These are phyloP conservation scores for Barnettozyma sp. DNA, from an alignment of 805 yeast species.

Conservation along the genomic window DNA sequence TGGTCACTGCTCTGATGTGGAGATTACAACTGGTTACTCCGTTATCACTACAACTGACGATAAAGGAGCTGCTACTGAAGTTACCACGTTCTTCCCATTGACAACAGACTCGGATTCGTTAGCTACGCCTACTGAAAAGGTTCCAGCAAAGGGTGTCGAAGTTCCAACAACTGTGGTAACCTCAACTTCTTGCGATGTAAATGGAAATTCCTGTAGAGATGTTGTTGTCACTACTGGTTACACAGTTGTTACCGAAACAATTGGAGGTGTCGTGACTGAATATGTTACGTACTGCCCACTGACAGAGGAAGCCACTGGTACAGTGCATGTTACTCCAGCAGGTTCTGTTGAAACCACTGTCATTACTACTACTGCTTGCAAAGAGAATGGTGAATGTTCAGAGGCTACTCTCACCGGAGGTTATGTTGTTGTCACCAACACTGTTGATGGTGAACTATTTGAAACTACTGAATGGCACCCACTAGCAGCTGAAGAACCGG, in stretches of 20 bases:
- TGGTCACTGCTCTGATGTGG: conserved; percentile 1
- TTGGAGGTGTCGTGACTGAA: conserved; percentile 1
- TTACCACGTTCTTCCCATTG: conserved; percentile 9
- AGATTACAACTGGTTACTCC: conserved; percentile 8
- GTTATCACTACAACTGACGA: conserved; percentile 4
- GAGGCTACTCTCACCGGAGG: conserved; percentile 1
- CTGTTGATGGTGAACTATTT: neutral
- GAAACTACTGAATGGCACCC: neutral
- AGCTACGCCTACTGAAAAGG: neutral
- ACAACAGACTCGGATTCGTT: conserved; percentile 2
- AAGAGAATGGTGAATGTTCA: conserved; percentile 1
- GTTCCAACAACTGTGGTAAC: conserved; percentile 1
- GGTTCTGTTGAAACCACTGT: neutral
- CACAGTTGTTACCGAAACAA: conserved; percentile 1
- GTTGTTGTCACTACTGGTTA: conserved; percentile 1
- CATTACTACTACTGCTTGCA: conserved; percentile 1
- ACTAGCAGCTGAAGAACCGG: neutral
- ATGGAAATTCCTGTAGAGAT: conserved; percentile 1
- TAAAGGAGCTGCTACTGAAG: conserved; percentile 5
- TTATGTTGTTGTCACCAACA: neutral
- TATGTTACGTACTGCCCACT: conserved; percentile 2
- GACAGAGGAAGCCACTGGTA: neutral
- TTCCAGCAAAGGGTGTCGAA: neutral
- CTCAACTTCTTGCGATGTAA: neutral
- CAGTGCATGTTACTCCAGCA: neutral